These are phyloP conservation scores for Stropharia rugosoannulata DNA, from an alignment of 768 basidiomycete species.

Conservation along the genomic window DNA sequence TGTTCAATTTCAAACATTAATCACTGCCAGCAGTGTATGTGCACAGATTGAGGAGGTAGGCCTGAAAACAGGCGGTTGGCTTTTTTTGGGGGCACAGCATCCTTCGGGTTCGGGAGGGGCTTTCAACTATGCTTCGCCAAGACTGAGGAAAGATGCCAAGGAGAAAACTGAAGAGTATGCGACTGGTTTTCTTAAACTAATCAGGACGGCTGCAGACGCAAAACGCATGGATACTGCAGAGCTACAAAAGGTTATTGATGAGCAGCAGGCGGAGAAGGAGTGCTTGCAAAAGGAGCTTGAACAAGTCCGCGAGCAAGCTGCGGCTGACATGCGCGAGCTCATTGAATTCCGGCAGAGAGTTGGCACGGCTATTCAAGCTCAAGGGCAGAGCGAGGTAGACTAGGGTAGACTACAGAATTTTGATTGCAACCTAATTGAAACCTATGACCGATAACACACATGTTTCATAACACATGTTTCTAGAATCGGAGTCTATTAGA, in stretches of 20 bases:
- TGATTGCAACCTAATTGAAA: too few relatives aligned
- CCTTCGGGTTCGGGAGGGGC: not conserved
- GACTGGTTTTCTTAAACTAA: not conserved
- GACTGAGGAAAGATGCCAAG: not conserved
- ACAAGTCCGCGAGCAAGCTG: not conserved
- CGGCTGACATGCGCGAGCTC: not conserved
- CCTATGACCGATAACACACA: too few relatives aligned
- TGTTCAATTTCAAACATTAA: too few relatives aligned
- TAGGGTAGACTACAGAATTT: not conserved
- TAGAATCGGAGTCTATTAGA: too few relatives aligned
- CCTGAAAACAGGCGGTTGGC: not conserved
- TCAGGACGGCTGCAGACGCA: not conserved
- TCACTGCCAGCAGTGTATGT: too few relatives aligned
- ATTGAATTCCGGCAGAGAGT: not conserved
- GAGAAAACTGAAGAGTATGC: not conserved
- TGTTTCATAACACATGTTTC: too few relatives aligned
- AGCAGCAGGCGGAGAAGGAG: not conserved
- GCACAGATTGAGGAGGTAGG: not conserved
- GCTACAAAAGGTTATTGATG: constrained; percentile 1
- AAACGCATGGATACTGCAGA: not conserved
- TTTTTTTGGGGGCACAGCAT: not conserved
- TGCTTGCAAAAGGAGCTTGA: not conserved
- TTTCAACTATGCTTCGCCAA: not conserved
- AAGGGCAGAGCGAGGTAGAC: not conserved
- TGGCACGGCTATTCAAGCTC: not conserved